phyloP scores from a whole-genome alignment of 306 rosid genomes.

The Prunus mongolica region DNA sequence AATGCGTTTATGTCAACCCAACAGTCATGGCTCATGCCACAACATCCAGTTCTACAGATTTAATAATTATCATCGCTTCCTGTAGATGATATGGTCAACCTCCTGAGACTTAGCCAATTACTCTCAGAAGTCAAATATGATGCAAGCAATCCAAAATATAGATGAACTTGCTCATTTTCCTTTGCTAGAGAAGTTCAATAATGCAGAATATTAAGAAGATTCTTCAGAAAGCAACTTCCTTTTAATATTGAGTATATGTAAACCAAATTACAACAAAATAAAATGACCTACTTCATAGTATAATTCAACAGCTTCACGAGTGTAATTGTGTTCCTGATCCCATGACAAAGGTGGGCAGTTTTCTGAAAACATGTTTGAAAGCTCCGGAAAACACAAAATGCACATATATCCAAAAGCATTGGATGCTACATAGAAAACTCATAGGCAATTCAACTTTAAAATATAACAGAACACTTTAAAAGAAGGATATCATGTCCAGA shows the following conservation, averaged over 20 bases:
- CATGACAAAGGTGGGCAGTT: constrained; percentile 61
- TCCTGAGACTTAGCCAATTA: not conserved
- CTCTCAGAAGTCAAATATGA: not conserved
- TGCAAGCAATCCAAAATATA: not conserved
- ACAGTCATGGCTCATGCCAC: not conserved
- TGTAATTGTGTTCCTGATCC: constrained; percentile 74
- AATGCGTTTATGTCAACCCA: not conserved
- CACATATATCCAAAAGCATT: not conserved
- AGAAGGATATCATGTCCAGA: constrained; percentile 93
- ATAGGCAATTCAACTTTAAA: not conserved
- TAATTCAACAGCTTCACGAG: constrained; percentile 59
- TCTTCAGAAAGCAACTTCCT: not conserved
- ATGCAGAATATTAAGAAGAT: not conserved
- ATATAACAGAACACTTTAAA: constrained; percentile 9
- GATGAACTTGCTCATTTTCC: not conserved
- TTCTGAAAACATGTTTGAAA: constrained; percentile 75
- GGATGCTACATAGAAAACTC: constrained; percentile 9
- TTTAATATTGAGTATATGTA: not conserved
- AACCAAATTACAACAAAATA: constrained; percentile 7
- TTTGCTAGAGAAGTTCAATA: not conserved
- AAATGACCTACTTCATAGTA: constrained; percentile 68
- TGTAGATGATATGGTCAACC: not conserved
- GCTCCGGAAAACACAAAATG: constrained; percentile 50
- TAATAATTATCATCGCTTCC: not conserved
- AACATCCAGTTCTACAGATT: not conserved